A percentile compares a stretch with the other conserved stretches of the same genome.
Evolutionary conservation across 495 filamentous ascomycete species (phyloP).

Genomic region (Hyaloscypha variabilis): DNA sequence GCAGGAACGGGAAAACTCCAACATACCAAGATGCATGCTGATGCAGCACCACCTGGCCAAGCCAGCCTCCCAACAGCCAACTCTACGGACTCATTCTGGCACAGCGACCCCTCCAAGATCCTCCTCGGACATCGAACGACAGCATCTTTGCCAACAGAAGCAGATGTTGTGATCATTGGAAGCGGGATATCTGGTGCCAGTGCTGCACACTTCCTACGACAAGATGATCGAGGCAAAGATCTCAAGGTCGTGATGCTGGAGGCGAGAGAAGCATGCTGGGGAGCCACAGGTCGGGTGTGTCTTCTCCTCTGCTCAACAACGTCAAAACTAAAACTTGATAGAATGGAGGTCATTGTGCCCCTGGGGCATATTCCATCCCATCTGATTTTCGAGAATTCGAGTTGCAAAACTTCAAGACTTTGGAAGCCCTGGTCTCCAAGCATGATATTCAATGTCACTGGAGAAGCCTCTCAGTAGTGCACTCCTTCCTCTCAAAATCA

Average conservation of each 20-base stretch:
- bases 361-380: conserved; percentile 53
- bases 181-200: conserved; percentile 72
- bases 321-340: conserved; percentile 21
- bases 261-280: conserved; percentile 76
- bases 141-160: conserved; percentile 56
- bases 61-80: conserved; percentile 52
- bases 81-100: conserved; percentile 77
- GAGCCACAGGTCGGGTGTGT: conserved; percentile 74
- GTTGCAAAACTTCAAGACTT: conserved; percentile 55
- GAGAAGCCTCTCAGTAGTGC: conserved; percentile 49
- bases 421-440: conserved; percentile 52
- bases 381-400: conserved; percentile 65
- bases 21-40: conserved; percentile 15
- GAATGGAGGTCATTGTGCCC: conserved; percentile 79
- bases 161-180: conserved; percentile 71
- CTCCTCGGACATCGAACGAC: conserved; percentile 65
- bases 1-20: background rate
- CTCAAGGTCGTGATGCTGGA: conserved; percentile 71
- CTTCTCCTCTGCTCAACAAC: background rate
- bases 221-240: conserved; percentile 40
- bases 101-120: conserved; percentile 55
- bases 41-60: conserved; percentile 25
- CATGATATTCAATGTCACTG: conserved; percentile 66
- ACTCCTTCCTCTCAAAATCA: conserved; percentile 52
- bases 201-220: conserved; percentile 63